phyloP scores from a whole-genome alignment of 192 early-diverging fungal genomes.

The Entomortierella chlamydospora region DNA sequence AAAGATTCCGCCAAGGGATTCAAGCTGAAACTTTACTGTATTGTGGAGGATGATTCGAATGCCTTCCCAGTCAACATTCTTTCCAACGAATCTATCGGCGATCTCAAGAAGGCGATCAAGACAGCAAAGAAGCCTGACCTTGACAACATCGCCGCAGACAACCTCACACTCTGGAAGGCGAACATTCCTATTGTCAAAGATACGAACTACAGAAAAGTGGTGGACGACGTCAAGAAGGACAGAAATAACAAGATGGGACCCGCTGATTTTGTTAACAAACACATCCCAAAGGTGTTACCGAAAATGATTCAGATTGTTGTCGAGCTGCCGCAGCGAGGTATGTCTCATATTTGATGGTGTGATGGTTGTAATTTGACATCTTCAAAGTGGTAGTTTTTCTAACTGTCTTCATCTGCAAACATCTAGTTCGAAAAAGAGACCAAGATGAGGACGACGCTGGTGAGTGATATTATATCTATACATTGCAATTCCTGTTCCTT shows the following conservation, averaged over 20 bases:
- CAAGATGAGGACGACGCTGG: conserved; percentile 12
- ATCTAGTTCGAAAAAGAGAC: conserved; percentile 19
- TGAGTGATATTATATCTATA: background rate
- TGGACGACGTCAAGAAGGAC: background rate
- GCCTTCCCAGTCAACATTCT: background rate
- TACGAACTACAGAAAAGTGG: background rate
- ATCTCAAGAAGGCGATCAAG: background rate
- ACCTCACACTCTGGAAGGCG: background rate
- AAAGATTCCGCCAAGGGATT: no score
- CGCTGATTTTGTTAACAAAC: no score
- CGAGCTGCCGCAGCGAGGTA: background rate
- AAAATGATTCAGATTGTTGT: conserved; percentile 3
- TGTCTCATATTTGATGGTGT: background rate
- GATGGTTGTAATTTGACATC: no score
- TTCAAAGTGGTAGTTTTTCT: no score
- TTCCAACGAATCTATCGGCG: background rate
- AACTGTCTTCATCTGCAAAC: no score
- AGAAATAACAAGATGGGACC: background rate
- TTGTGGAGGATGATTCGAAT: background rate
- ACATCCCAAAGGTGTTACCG: background rate
- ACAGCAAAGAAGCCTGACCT: background rate
- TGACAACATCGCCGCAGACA: background rate
- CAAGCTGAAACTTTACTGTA: no score
- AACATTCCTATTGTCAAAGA: background rate
- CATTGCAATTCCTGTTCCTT: background rate